Conservation (phyloP, 148 eudicot genomes). For the Amaranthus cruentus region DNA sequence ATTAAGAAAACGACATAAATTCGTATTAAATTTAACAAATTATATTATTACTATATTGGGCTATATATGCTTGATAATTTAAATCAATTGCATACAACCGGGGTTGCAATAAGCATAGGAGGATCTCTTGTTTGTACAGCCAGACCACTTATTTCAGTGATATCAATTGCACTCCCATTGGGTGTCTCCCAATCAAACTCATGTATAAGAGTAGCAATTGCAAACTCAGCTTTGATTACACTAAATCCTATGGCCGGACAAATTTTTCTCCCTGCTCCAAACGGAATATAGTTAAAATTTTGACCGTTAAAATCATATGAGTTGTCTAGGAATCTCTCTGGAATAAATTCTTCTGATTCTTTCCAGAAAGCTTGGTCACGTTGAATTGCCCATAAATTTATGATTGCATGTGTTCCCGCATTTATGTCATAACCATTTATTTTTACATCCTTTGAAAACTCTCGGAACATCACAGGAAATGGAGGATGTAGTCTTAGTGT, state of each 20-base stretch:
- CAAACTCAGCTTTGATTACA: no score
- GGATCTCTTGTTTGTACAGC: not conserved
- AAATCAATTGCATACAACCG: not conserved
- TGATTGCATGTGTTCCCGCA: not conserved
- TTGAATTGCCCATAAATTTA: not conserved
- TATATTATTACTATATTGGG: no score
- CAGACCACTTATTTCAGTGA: not conserved
- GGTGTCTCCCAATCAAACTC: not conserved
- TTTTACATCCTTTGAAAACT: not conserved
- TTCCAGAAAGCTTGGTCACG: not conserved
- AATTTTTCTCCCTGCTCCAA: no score
- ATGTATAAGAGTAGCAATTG: not conserved
- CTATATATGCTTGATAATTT: no score
- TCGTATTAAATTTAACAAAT: no score
- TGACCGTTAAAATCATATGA: not conserved
- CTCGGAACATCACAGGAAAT: not conserved
- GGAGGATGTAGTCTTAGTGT: constrained; percentile 7
- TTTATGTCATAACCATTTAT: not conserved
- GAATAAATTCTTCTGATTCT: not conserved
- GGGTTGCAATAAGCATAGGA: not conserved
- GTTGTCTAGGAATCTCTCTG: not conserved
- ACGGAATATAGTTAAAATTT: no score
- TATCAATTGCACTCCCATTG: not conserved
- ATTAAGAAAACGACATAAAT: no score
- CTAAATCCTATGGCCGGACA: no score